Percentiles rank a stretch among this genome's conserved stretches.
Evolutionary conservation across 768 basidiomycete genomes (phyloP).

Genomic region (Daedalea quercina): DNA sequence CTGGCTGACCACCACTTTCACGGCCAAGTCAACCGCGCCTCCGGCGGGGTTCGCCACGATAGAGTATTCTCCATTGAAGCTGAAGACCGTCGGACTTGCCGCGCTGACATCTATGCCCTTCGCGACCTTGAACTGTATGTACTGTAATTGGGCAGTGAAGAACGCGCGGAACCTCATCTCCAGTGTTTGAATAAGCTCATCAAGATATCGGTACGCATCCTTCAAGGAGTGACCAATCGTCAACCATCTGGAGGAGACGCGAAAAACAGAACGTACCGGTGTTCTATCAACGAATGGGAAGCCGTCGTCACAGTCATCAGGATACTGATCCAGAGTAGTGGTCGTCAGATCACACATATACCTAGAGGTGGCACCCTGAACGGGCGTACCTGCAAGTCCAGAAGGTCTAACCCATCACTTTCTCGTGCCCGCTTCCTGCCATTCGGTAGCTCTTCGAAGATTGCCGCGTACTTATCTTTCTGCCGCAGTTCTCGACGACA

Average conservation of each 20-base stretch:
- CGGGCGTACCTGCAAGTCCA: neutral
- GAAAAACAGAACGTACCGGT: neutral
- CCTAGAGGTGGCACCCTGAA: neutral
- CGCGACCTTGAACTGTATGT: slow-evolving; percentile 14
- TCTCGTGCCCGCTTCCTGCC: neutral
- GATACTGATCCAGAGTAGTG: neutral
- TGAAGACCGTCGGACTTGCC: slow-evolving; percentile 23
- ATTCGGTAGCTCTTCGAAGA: neutral
- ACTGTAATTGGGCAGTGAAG: slow-evolving; percentile 13
- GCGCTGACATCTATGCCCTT: neutral
- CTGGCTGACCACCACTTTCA: slow-evolving; percentile 16
- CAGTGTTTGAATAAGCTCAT: slow-evolving; percentile 10
- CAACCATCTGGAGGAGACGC: neutral
- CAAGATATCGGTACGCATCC: slow-evolving; percentile 17
- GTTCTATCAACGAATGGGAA: neutral
- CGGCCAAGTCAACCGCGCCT: slow-evolving; percentile 19
- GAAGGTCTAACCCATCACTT: slow-evolving; percentile 1
- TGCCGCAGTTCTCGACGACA: slow-evolving; percentile 10
- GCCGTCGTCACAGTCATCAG: neutral
- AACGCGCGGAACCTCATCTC: slow-evolving; percentile 13
- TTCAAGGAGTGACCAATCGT: neutral
- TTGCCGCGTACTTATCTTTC: slow-evolving; percentile 1
- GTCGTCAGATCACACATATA: neutral
- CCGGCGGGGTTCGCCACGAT: slow-evolving; percentile 34
- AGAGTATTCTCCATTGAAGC: slow-evolving; percentile 46